Conservation (phyloP, 352 stramenopile genomes). For the Pythium rhizo-oryzae region DNA sequence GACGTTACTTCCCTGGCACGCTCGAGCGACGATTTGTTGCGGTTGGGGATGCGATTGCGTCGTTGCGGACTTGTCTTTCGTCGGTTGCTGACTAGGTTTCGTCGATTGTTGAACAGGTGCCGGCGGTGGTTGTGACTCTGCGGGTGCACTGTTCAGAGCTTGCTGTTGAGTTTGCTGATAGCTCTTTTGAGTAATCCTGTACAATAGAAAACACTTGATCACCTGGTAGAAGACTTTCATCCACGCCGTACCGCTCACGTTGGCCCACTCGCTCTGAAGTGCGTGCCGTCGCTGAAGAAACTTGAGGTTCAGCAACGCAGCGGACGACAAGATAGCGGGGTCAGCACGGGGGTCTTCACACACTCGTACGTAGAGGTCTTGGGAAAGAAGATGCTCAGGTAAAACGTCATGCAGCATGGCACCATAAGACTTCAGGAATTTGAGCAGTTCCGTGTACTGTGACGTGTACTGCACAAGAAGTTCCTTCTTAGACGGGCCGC, state of each 20-base stretch:
- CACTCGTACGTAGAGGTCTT: slow-evolving; percentile 81
- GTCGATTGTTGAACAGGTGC: slow-evolving; percentile 10
- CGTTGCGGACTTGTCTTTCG: slow-evolving; percentile 16
- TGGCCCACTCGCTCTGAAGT: slow-evolving; percentile 61
- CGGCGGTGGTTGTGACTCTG: slow-evolving; percentile 1
- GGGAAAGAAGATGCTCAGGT: slow-evolving; percentile 74
- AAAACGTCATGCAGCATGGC: slow-evolving; percentile 90
- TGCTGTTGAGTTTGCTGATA: slow-evolving; percentile 31
- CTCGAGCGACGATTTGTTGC: slow-evolving; percentile 9
- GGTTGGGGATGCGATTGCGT: not conserved
- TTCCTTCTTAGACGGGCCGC: slow-evolving; percentile 56
- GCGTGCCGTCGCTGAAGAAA: slow-evolving; percentile 57
- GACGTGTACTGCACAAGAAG: slow-evolving; percentile 48
- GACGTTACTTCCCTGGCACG: slow-evolving; percentile 85
- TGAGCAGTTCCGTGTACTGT: slow-evolving; percentile 89
- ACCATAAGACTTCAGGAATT: slow-evolving; percentile 92
- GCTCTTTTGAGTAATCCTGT: slow-evolving; percentile 85
- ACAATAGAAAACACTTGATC: slow-evolving; percentile 93
- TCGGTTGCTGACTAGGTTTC: too few species aligned
- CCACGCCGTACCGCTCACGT: slow-evolving; percentile 66
- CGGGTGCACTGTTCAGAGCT: not conserved
- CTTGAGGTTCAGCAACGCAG: slow-evolving; percentile 36
- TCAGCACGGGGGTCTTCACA: slow-evolving; percentile 69
- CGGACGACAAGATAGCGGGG: slow-evolving; percentile 48
- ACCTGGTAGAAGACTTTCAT: slow-evolving; percentile 90